Base-by-base conservation (phyloP, 768 basidiomycete species). In the Paxillus rubicundulus region DNA sequence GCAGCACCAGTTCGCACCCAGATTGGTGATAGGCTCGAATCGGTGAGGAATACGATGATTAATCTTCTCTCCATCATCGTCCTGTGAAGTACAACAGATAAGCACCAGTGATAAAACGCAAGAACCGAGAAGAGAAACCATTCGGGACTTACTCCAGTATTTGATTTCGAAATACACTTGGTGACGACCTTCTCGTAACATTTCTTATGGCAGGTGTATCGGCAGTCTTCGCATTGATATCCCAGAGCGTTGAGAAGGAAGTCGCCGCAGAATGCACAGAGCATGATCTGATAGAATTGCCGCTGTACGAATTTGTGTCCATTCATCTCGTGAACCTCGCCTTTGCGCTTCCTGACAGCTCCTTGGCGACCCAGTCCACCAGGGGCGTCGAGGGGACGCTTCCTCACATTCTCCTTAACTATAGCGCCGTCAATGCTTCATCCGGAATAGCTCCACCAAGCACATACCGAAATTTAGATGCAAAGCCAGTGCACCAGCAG, bases 151-250 rank as follows among this genome's bases (percentile, higher is more conserved):
- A 96, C 96, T 60, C 92, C 95, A 38, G 88, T 85, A 66, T 90
- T 94, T 34, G 92, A 93, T 71, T 98, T 98, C 24, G 93, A 94
- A 62, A 99, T 98, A 76, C 97, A 99, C 72, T 98, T 99, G 5
- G 97, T 99, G 60, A 98, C 93, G 18, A 98, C 96, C 70, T 98
- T 98, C 64, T 95, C 91, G 67, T 95, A 96, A 67, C 97, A 99
- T 67, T 96, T 96, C 78, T 95, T 96, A 79, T 99, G 97, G 71
- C 97, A 99, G 3, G 92, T 93, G 70, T 98, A 99, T 56, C 93
- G 87, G 70, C 97, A 99, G 68, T 99, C 97, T 65, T 98, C 97
- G 77, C 97, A 99, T 73, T 98, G 96, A 71, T 94, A 97, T n/a
- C 97, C 97, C 54, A 88, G 78, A 2, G 93, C 96, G 56, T 98